These are phyloP conservation scores for Coelastrella sp. DNA, from an alignment of 139 green algal genomes.

Conservation along the genomic window DNA sequence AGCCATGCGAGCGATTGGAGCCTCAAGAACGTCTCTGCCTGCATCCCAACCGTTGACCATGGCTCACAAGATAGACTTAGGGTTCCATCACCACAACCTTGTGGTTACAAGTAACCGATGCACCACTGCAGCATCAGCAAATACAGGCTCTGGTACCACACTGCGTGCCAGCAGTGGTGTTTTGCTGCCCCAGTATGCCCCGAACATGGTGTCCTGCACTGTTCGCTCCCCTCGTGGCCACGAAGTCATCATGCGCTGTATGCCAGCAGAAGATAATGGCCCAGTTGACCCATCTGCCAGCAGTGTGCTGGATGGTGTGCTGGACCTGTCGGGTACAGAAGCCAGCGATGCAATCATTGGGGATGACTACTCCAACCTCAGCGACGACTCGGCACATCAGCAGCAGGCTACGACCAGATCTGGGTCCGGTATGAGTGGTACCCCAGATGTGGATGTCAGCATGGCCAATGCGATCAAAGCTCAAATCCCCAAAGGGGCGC, in stretches of 20 bases:
- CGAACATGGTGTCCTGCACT: not conserved
- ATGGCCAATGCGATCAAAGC: slow-evolving; percentile 20
- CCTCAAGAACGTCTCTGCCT: not conserved
- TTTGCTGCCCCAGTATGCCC: not conserved
- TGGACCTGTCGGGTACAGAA: slow-evolving; percentile 18
- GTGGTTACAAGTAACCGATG: not conserved
- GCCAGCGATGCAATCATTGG: slow-evolving; percentile 7
- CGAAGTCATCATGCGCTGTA: slow-evolving; percentile 7
- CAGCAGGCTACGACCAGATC: not conserved
- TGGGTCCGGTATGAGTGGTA: not conserved
- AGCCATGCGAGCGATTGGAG: not conserved
- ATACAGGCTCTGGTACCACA: not conserved
- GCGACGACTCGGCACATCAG: not conserved
- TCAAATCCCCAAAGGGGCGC: not conserved
- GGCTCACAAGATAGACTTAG: slow-evolving; percentile 5
- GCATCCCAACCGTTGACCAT: not conserved
- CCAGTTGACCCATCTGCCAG: slow-evolving; percentile 3
- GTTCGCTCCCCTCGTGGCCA: not conserved
- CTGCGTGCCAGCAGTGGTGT: not conserved
- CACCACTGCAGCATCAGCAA: no score
- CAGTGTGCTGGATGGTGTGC: not conserved
- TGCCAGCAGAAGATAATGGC: not conserved
- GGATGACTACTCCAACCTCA: not conserved
- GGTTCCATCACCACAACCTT: slow-evolving; percentile 13
- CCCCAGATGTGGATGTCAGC: not conserved